phyloP scores from a whole-genome alignment of 352 stramenopile genomes.

The Phytophthora rubi region DNA sequence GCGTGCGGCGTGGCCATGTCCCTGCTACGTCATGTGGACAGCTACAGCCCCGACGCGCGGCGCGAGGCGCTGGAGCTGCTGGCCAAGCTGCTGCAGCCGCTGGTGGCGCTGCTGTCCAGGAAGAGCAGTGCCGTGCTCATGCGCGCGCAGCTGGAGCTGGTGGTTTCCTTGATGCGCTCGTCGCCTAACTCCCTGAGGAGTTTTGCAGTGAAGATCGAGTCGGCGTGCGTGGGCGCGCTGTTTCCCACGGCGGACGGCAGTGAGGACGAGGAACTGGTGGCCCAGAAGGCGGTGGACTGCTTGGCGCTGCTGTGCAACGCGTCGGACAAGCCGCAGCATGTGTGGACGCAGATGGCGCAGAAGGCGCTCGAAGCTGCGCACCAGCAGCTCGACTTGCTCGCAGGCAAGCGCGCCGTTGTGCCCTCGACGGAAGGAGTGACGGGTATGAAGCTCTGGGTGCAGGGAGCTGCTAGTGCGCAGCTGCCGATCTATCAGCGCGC shows the following conservation, averaged over 20 bases:
- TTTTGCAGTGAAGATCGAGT: slow-evolving; percentile 72
- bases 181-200: slow-evolving; percentile 65
- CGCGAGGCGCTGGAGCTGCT: slow-evolving; percentile 68
- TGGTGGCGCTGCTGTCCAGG: slow-evolving; percentile 52
- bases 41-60: slow-evolving; percentile 60
- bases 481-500: slow-evolving; percentile 69
- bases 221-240: slow-evolving; percentile 39
- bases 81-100: slow-evolving; percentile 63
- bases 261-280: slow-evolving; percentile 24
- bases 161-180: slow-evolving; percentile 53
- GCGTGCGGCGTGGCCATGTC: slow-evolving; percentile 55
- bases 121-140: slow-evolving; percentile 26
- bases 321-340: slow-evolving; percentile 62
- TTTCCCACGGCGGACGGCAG: slow-evolving; percentile 34
- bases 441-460: slow-evolving; percentile 71
- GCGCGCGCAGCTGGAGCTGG: slow-evolving; percentile 46
- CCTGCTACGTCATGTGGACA: slow-evolving; percentile 57
- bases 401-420: slow-evolving; percentile 50
- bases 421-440: slow-evolving; percentile 33
- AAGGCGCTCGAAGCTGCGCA: slow-evolving; percentile 68
- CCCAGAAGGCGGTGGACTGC: slow-evolving; percentile 43
- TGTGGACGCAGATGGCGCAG: slow-evolving; percentile 74
- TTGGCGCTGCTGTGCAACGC: slow-evolving; percentile 60
- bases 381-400: slow-evolving; percentile 69
- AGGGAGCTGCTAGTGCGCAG: slow-evolving; percentile 37